A percentile compares a stretch with the other conserved stretches of the same genome.
These are phyloP conservation scores for Echria macrotheca DNA, from an alignment of 495 filamentous ascomycete genomes.

Conservation along the genomic window DNA sequence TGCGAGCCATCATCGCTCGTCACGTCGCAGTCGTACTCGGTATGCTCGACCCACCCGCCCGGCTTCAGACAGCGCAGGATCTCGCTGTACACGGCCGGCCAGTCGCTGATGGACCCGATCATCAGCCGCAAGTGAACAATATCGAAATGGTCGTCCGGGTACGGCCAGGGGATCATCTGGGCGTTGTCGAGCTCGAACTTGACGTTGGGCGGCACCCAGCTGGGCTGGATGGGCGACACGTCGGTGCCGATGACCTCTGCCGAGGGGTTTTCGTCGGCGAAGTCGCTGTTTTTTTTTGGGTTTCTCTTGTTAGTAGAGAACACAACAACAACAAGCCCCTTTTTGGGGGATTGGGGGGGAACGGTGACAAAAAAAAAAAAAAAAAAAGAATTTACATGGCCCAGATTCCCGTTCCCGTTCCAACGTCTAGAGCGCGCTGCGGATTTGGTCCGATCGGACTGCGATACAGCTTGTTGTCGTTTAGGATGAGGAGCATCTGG, in stretches of 20 bases:
- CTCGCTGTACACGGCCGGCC: slow-evolving; percentile 40
- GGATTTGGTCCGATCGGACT: neutral
- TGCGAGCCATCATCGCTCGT: slow-evolving; percentile 5
- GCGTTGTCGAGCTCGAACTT: slow-evolving; percentile 48
- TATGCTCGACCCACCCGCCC: slow-evolving; percentile 20
- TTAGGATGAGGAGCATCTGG: slow-evolving; percentile 1
- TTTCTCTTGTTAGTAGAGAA: too few species aligned
- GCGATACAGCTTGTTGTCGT: slow-evolving; percentile 1
- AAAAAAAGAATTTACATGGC: slow-evolving; percentile 30
- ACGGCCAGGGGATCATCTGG: slow-evolving; percentile 39
- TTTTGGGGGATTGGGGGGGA: too few species aligned
- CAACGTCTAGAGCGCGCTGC: neutral
- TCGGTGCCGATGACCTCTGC: slow-evolving; percentile 49
- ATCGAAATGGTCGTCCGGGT: slow-evolving; percentile 46
- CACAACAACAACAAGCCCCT: too few species aligned
- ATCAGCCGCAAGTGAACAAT: slow-evolving; percentile 46
- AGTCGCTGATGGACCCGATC: slow-evolving; percentile 46
- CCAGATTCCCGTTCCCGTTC: slow-evolving; percentile 1
- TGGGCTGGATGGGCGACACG: slow-evolving; percentile 40
- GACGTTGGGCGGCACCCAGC: slow-evolving; percentile 41
- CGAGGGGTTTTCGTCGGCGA: slow-evolving; percentile 44
- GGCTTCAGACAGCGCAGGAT: slow-evolving; percentile 22
- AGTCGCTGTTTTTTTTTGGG: too few species aligned
- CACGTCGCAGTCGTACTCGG: slow-evolving; percentile 21
- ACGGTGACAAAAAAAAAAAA: slow-evolving; percentile 51